phyloP scores from a whole-genome alignment of 1,139 yeast species.

The Geotrichum europaeum region DNA sequence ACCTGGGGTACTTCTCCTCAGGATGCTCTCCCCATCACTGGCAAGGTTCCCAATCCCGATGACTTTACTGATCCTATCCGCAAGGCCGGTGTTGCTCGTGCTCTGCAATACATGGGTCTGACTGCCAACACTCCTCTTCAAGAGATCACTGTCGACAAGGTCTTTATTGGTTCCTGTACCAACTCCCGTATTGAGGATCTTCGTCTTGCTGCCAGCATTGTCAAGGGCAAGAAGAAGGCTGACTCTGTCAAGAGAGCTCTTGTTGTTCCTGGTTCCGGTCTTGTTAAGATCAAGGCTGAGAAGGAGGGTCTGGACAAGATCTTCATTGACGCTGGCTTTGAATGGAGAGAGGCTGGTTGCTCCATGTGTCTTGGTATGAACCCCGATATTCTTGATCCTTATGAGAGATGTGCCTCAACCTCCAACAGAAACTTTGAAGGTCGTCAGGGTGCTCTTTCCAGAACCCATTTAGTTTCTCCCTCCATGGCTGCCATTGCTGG shows the following conservation, averaged over 20 bases:
- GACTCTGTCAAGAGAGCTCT: conserved; percentile 71
- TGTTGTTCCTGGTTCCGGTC: conserved; percentile 96
- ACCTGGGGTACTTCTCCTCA: conserved; percentile 99
- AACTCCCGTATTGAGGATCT: conserved; percentile 96
- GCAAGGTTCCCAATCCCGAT: conserved; percentile 82
- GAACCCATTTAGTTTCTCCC: conserved; percentile 97
- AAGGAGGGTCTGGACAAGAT: conserved; percentile 88
- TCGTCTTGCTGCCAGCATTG: conserved; percentile 90
- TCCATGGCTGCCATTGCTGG: conserved; percentile 99
- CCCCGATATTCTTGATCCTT: conserved; percentile 90
- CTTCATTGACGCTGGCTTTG: conserved; percentile 87
- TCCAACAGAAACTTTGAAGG: conserved; percentile 98
- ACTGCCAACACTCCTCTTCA: conserved; percentile 72
- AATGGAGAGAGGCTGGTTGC: conserved; percentile 99
- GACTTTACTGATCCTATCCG: conserved; percentile 64
- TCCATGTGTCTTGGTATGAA: conserved; percentile 99
- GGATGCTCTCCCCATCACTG: conserved; percentile 93
- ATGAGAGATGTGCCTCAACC: conserved; percentile 97
- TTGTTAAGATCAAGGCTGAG: conserved; percentile 90
- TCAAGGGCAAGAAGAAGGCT: conserved; percentile 85
- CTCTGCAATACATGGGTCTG: conserved; percentile 87
- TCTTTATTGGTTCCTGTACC: conserved; percentile 96
- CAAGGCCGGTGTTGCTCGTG: conserved; percentile 82
- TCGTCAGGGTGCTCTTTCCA: conserved; percentile 95
- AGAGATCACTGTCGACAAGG: conserved; percentile 77